Evolutionary conservation across 2,329 filamentous ascomycete genomes (phyloP).

Genomic region (Albifimbria verrucaria): DNA sequence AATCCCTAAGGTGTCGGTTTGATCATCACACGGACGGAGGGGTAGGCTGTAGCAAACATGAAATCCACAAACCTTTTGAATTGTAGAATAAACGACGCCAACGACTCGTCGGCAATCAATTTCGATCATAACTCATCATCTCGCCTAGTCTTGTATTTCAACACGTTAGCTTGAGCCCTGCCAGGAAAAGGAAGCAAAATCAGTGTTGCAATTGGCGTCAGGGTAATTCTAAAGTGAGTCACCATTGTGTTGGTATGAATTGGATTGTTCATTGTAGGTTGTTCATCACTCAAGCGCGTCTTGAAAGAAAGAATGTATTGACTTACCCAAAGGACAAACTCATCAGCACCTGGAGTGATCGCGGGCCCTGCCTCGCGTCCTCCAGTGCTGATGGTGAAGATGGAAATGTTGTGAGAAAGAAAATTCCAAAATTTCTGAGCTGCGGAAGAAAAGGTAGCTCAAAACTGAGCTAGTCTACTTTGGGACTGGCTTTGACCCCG

Average conservation of each 20-base stretch:
- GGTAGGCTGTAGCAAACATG: constrained; percentile 5
- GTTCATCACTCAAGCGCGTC: constrained; percentile 28
- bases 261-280: constrained; percentile 55
- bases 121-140: neutral
- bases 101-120: too few species aligned
- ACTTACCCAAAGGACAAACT: constrained; percentile 20
- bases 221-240: constrained; percentile 52
- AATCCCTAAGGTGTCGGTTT: constrained; percentile 62
- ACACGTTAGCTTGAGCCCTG: constrained; percentile 13
- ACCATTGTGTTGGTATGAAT: constrained; percentile 58
- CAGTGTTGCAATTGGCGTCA: constrained; percentile 40
- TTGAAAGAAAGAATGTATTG: constrained; percentile 1
- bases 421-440: constrained; percentile 18
- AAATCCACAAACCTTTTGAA: constrained; percentile 44
- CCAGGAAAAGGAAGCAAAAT: constrained; percentile 11
- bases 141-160: constrained; percentile 1
- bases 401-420: constrained; percentile 14
- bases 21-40: constrained; percentile 55
- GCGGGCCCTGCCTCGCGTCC: constrained; percentile 5
- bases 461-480: constrained; percentile 19
- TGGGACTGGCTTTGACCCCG: constrained; percentile 16
- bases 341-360: neutral
- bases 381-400: constrained; percentile 16
- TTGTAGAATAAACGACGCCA: too few species aligned
- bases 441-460: constrained; percentile 18